phyloP scores from a whole-genome alignment of 768 basidiomycete genomes.

The Boletellus sp. region DNA sequence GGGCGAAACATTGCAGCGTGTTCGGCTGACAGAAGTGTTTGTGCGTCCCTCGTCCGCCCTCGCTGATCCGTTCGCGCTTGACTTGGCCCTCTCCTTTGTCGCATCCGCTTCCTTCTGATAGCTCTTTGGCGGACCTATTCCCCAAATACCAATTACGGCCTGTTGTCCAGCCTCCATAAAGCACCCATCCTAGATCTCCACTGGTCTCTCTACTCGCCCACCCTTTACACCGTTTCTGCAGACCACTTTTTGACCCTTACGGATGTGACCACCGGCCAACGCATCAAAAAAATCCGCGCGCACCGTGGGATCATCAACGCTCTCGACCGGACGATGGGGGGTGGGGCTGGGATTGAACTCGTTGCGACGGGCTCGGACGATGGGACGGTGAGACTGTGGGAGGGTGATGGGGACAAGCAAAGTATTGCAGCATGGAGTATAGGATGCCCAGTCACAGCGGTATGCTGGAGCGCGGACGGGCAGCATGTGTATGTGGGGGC shows the following conservation, averaged over 20 bases:
- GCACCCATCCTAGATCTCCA: slow-evolving; percentile 90
- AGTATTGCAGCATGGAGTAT: slow-evolving; percentile 78
- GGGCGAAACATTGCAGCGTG: slow-evolving; percentile 93
- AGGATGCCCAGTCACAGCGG: slow-evolving; percentile 88
- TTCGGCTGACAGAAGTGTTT: slow-evolving; percentile 85
- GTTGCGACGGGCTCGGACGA: slow-evolving; percentile 89
- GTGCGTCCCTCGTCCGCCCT: slow-evolving; percentile 44
- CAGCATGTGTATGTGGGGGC: slow-evolving; percentile 87
- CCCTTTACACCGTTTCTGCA: slow-evolving; percentile 82
- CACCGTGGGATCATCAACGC: slow-evolving; percentile 91
- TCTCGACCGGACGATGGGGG: slow-evolving; percentile 81
- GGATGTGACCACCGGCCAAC: slow-evolving; percentile 81
- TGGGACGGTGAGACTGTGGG: slow-evolving; percentile 89
- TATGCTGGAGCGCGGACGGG: slow-evolving; percentile 91
- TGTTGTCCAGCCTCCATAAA: slow-evolving; percentile 80
- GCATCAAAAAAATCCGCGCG: slow-evolving; percentile 76
- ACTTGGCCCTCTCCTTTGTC: not conserved
- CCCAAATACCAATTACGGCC: slow-evolving; percentile 90
- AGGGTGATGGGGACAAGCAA: slow-evolving; percentile 70
- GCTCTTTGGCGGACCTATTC: slow-evolving; percentile 90
- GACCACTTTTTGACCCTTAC: slow-evolving; percentile 79
- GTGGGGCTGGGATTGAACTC: slow-evolving; percentile 81
- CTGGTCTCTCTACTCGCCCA: slow-evolving; percentile 74
- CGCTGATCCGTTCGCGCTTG: not conserved
- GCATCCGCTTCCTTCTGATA: slow-evolving; percentile 24